Conservation (phyloP, 495 filamentous ascomycete species). For the Thermothielavioides terrestris region DNA sequence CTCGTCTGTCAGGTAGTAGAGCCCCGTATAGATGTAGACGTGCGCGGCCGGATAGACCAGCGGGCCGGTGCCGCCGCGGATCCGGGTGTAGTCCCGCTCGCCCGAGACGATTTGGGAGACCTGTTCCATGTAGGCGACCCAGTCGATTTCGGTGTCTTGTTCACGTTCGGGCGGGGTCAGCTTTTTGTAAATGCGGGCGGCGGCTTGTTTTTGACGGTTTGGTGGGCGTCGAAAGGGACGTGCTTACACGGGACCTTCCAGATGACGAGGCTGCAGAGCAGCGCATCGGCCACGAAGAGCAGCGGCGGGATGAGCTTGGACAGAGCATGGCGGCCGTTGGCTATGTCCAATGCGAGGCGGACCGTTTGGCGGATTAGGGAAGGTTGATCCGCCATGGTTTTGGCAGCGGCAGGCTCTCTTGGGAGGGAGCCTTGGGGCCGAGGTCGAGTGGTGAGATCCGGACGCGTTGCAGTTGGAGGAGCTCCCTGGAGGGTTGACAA, state of each 20-base stretch:
- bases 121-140: constrained; percentile 95
- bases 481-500: neutral
- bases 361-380: constrained; percentile 8
- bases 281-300: constrained; percentile 63
- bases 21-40: constrained; percentile 76
- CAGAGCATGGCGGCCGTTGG: constrained; percentile 33
- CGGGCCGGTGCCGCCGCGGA: constrained; percentile 84
- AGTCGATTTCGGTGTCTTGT: constrained; percentile 96
- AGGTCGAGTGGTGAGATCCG: neutral
- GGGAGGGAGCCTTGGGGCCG: neutral
- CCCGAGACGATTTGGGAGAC: constrained; percentile 67
- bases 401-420: neutral
- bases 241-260: constrained; percentile 77
- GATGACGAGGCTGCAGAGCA: constrained; percentile 67
- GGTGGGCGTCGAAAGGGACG: constrained; percentile 5
- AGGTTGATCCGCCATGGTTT: constrained; percentile 8
- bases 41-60: constrained; percentile 91
- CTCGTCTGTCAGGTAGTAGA: constrained; percentile 68
- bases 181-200: too few relatives aligned
- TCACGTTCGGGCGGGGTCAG: neutral
- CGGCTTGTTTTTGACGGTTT: too few relatives aligned
- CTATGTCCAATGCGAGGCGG: constrained; percentile 27
- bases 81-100: constrained; percentile 78
- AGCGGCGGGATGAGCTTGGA: constrained; percentile 45
- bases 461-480: constrained; percentile 11